Evolutionary conservation across 2,329 filamentous ascomycete genomes (phyloP).

Genomic region (Fusarium nodosum): DNA sequence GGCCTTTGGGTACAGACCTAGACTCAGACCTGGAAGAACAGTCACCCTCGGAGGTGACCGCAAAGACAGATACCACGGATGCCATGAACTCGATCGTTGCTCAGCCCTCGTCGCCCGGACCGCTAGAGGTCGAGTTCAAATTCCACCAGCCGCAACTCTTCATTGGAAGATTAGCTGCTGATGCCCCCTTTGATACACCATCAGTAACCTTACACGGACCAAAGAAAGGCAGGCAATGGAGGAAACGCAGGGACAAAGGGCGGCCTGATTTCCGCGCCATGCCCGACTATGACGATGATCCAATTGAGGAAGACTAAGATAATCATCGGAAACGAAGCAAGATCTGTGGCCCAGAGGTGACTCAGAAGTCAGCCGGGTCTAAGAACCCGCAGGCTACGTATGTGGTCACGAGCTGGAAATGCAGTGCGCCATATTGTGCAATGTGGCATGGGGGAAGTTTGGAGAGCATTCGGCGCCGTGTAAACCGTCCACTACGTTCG

Average conservation of each 20-base stretch:
- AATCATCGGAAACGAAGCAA: conserved; percentile 18
- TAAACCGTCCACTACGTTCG: conserved; percentile 9
- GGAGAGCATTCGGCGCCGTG: conserved; percentile 25
- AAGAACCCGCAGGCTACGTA: conserved; percentile 25
- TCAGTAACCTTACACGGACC: conserved; percentile 7
- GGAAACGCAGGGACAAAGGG: conserved; percentile 41
- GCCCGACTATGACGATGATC: conserved; percentile 53
- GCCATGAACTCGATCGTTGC: conserved; percentile 29
- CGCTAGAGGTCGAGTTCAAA: conserved; percentile 41
- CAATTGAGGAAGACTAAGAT: conserved; percentile 51
- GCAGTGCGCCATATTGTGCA: conserved; percentile 34
- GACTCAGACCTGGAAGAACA: not conserved
- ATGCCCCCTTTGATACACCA: conserved; percentile 7
- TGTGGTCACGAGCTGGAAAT: conserved; percentile 36
- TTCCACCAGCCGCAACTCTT: conserved; percentile 54
- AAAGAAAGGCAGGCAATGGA: conserved; percentile 31
- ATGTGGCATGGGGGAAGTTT: conserved; percentile 20
- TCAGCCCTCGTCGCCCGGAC: conserved; percentile 34
- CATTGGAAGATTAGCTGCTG: conserved; percentile 49
- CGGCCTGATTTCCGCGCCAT: conserved; percentile 54
- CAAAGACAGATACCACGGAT: conserved; percentile 18
- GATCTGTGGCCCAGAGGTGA: conserved; percentile 8
- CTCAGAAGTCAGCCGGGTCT: conserved; percentile 9
- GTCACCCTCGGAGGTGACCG: conserved; percentile 14
- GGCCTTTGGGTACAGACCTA: not conserved